Base-by-base conservation (phyloP, 1,284 basidiomycete genomes). In the Veloboletus limbatus region DNA sequence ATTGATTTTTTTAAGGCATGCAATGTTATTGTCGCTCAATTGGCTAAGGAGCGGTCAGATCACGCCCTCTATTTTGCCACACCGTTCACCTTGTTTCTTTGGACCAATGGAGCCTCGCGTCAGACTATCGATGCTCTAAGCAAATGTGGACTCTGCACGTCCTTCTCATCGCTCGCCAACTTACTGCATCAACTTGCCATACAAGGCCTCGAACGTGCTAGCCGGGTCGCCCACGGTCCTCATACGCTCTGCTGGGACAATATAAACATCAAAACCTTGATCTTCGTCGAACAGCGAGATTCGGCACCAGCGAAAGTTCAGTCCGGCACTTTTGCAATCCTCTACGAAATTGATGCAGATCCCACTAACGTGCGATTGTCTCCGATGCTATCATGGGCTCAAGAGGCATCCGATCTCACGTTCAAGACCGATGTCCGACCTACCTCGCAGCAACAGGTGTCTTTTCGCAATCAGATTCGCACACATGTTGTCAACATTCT, bases 121-220 rank as follows among this genome's bases (percentile, higher is more conserved):
- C 38, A 51, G 34, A 51, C 40, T 0, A 51, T 50, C 6, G 30
- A 52, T 16, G 47, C 47, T 1, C n/a, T 43, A 6, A 13, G 24
- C 7, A 21, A 17, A 16, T 45, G 36, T 7, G 36, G 35, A 2
- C 36, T 38, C 18, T 25, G 39, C n/a, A 26, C 34, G 8, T 50
- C 39, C 2, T 47, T 33, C 25, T 18, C 43, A 1, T 46, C 44
- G 3, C 35, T 52, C 18, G 3, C 28, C 10, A 30, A 14, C 0
- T 13, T 47, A 2, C n/a, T 46, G 6, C 20, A 35, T 11, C 10
- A 51, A 2, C 36, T 51, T 6, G 30, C 31, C 1, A 39, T 13
- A 4, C 26, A 32, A 4, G n/a, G 22, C 6, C 8, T 33, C 3
- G 10, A 45, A 4, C 17, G 13, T 13, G 27, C 46, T 2, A 20